phyloP scores from a whole-genome alignment of 2,329 filamentous ascomycete genomes.

The Teratosphaeria destructans region DNA sequence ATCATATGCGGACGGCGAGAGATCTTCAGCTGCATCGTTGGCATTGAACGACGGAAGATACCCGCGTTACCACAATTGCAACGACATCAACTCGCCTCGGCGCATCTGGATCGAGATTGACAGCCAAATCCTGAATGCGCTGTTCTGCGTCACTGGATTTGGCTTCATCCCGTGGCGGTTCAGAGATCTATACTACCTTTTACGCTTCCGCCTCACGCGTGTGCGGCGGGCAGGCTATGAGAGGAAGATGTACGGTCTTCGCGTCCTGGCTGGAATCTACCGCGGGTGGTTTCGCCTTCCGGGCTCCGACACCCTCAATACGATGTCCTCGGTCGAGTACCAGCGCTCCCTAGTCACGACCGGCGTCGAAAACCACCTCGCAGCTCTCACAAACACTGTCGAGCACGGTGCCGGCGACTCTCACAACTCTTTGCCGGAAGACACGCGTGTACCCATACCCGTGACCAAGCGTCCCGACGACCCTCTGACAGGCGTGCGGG shows the following conservation, averaged over 20 bases:
- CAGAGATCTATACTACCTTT: constrained; percentile 64
- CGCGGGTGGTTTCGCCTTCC: constrained; percentile 63
- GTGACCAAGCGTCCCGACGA: constrained; percentile 51
- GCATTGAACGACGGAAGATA: neutral
- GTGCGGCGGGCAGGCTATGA: constrained; percentile 12
- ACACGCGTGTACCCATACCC: constrained; percentile 52
- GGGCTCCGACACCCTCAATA: constrained; percentile 51
- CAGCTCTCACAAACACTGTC: neutral
- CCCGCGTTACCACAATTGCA: constrained; percentile 19
- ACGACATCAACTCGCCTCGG: constrained; percentile 49
- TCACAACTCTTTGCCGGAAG: constrained; percentile 21
- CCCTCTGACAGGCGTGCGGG: constrained; percentile 62
- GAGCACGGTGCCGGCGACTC: neutral
- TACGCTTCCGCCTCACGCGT: constrained; percentile 48
- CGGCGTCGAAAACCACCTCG: neutral
- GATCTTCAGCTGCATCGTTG: constrained; percentile 1
- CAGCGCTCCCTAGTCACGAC: constrained; percentile 21
- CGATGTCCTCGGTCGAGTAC: constrained; percentile 10
- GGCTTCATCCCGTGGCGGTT: constrained; percentile 78
- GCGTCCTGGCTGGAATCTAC: constrained; percentile 64
- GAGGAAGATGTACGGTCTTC: constrained; percentile 44
- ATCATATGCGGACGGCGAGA: neutral
- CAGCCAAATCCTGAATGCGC: constrained; percentile 69
- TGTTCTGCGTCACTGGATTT: constrained; percentile 82
- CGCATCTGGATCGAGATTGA: constrained; percentile 77